Evolutionary conservation across 768 basidiomycete genomes (phyloP), one percentile per base, ranked within the genome.

Genomic region (Xanthoconium purpureum): DNA sequence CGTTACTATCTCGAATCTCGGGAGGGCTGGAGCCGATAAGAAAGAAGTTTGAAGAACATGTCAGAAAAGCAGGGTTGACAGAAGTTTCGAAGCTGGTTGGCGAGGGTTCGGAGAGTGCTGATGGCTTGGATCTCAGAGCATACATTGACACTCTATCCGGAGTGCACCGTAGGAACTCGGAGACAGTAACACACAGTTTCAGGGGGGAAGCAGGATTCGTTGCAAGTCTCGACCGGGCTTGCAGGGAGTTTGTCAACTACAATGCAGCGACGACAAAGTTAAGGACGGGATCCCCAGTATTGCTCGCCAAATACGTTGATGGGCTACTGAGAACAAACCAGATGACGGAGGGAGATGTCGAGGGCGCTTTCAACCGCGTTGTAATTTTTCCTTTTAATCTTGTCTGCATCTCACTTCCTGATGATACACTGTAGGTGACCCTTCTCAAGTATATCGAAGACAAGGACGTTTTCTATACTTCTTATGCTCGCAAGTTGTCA

Each of bases 361-460:
- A 99, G 72, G 84, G 85, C 50, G 91, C 91, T 10, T 70, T 99
- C 42, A 90, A 93, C 70, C 89, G 93, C 62, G 91, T 94, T 66
- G 95, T 96, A 71, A 49, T 87, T 75, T 11, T 15, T 9, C 28
- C 64, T n/a, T 37, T 24, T 18, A 28, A 38, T 52, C 35, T 36
- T 20, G 39, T 38, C 24, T 28, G 51, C 0, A 43, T 14, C 36
- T 24, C 24, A 29, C 30, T 6, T 12, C 6, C 12, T 63, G 38
- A 69, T 33, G 56, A 52, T 49, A 36, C 30, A 13, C 37, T 59
- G 3, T 67, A 98, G 96, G 97, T 98, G 94, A 80, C 91, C 13
- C 76, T 98, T 48, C 97, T 99, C 89, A 94, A 94, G 71, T 98
- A 96, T 74, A 89, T 98, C 65, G 93, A 95, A 70, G 95, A 98